Base-by-base conservation (phyloP, 768 basidiomycete species). In the Pisolithus orientalis region DNA sequence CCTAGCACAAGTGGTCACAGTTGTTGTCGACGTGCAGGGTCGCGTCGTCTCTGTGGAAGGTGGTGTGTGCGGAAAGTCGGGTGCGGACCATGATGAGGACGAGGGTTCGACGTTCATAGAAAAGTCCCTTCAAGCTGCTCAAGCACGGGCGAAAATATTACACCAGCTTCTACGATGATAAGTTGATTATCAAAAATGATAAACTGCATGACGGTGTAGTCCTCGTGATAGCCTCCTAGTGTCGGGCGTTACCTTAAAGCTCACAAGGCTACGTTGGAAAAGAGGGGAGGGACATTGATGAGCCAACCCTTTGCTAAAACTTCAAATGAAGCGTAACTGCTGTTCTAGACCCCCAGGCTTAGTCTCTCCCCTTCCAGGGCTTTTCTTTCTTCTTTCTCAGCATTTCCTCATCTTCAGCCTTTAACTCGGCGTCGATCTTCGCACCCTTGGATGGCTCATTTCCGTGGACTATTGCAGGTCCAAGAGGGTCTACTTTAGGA, bases 1-100 rank as follows among this genome's bases (percentile, higher is more conserved):
- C 6, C 78, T 94, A 49, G 82, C 87, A 13, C 84, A 90, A 0
- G 77, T 78, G 0, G 62, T 93, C 51, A 81, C 83, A 1, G 66
- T 94, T 32, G 70, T 85, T 1, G 55, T 90, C 5, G 80, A 82
- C 53, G 74, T n/a, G 16, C 49, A 58, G 8, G 65, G 64, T 17
- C 60, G 55, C 7, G 28, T 65, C 14, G 44, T 66, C 25, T 39
- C 59, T 9, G 47, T 65, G 6, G 64, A 66, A 50, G 65, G 61
- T 24, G 63, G 51, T 0, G 55, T 50, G 8, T 49, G 58, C 40
- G 62, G 65, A 25, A 63, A 62, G 28, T 50, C 39, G 31, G 31
- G 21, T n/a, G 21, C 27, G 6, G 37, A 45, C 27, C 32, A 32
- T 25, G 28, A 29, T 13, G 28, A 29, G 31, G 39, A 50, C n/a